Base-by-base conservation (phyloP, 176 grass and related monocot species). In the Lolium perenne region DNA sequence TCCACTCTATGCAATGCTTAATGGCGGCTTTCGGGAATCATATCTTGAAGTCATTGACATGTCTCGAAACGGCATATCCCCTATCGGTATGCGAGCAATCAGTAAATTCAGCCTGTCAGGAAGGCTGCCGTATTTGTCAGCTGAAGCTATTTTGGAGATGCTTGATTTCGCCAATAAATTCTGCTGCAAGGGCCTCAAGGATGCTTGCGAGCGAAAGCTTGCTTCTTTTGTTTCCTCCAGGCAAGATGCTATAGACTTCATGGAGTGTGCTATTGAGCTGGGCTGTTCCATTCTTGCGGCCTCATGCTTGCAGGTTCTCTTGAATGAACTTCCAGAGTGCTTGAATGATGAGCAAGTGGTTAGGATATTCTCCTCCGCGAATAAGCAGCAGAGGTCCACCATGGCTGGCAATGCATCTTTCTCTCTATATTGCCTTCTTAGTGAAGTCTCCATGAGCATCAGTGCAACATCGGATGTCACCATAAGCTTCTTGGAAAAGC, bases 161-260 rank as follows among this genome's bases (percentile, higher is more conserved):
- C 91, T 99, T 56, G 88, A 95, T 88, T 99, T 99, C 88, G 92
- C 97, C 51, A 99, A 96, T 75, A 99, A 92, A 38, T 99, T 95
- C 66, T 99, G 97, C 83, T 99, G 97, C 57, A 94, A 99, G 77
- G 89, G 92, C 22, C 91, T 99, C 66, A 99, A 94, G 85, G 94
- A 96, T 86, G 92, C 94, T n/a, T 99, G 97, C 40, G 94, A 96
- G 79, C 80, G 64, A 80, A 94, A 94, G 63, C 92, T 99, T 83
- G 97, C 97, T 78, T 95, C 94, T 85, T 90, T 94, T 49, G 77
- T 99, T 75, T 95, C 82, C 80, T 91, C 97, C 7, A 91, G 88
- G 83, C 97, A 99, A 81, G 97, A 99, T 92, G 97, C 97, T 83
- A 51, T 94, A 80, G 97, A 99, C 32, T 95, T 92, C 87, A 97